phyloP scores from a whole-genome alignment of 495 filamentous ascomycete species.

The Elasticomyces elasticus region DNA sequence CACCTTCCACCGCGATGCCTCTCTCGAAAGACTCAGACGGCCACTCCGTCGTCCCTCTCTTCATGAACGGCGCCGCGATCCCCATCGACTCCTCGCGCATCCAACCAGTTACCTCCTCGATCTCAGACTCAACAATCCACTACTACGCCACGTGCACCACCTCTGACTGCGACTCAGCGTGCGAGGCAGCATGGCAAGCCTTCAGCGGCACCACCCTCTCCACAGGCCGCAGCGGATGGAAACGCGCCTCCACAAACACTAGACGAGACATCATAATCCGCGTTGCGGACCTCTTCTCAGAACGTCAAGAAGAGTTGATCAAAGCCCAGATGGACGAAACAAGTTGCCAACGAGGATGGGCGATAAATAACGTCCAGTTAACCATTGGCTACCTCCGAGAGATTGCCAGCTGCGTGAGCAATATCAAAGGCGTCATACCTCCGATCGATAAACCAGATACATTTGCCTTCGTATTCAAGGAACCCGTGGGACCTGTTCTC shows the following conservation, averaged over 20 bases:
- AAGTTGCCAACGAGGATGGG: constrained; percentile 22
- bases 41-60: constrained; percentile 13
- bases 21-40: constrained; percentile 7
- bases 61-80: constrained; percentile 13
- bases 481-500: constrained; percentile 26
- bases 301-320: constrained; percentile 8
- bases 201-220: constrained; percentile 12
- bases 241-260: constrained; percentile 14
- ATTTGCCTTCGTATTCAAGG: constrained; percentile 26
- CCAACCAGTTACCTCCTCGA: constrained; percentile 15
- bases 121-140: constrained; percentile 12
- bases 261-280: constrained; percentile 15
- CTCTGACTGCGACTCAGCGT: constrained; percentile 8
- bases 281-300: constrained; percentile 12
- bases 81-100: constrained; percentile 5
- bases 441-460: constrained; percentile 26
- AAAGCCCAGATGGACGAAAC: constrained; percentile 23
- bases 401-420: constrained; percentile 22
- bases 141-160: constrained; percentile 13
- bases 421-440: constrained; percentile 22
- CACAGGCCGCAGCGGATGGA: constrained; percentile 21
- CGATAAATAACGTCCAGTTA: constrained; percentile 19
- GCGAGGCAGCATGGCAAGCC: constrained; percentile 17
- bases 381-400: constrained; percentile 23
- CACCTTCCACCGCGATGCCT: constrained; percentile 8